Base-by-base conservation (phyloP, 2,329 filamentous ascomycete genomes). In the Colletotrichum echinochloae region DNA sequence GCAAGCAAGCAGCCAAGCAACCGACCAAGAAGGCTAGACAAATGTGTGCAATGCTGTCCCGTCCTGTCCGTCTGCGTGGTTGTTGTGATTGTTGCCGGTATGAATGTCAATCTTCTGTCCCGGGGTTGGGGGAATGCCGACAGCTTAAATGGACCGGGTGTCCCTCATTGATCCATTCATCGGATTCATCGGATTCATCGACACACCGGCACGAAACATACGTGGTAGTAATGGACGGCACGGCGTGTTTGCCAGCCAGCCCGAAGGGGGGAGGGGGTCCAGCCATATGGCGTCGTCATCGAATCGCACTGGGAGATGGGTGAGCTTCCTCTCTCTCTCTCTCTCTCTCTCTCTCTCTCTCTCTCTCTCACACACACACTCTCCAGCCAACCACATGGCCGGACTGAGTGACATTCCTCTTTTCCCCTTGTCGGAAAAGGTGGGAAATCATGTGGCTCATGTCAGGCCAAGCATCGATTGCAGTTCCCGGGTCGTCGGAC, bases 281-380 rank as follows among this genome's bases (percentile, higher is more conserved):
- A n/a, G n/a, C n/a, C n/a, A n/a, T n/a, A n/a, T n/a, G 52, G 60
- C 55, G 51, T 68, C 65, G 65, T 68, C 65, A 68, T 68, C 65
- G 65, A 68, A 57, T 26, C 30, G 52, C 14, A 62, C 28, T 28
- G 20, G 18, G 23, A 16, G 9, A 23, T 41, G 39, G 26, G 12
- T 41, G 16, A 18, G 37, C 16, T 39, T 39, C 39, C 44, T 23
- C 54, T 26, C 8, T 35, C 11, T 26, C 7, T 41, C n/a, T 41
- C 2, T 23, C 11, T n/a, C n/a, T n/a, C n/a, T n/a, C n/a, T n/a
- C 16, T 39, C 16, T 18, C 44, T 23, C 54, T 26, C 8, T 35
- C 11, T 26, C 7, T 41, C n/a, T 41, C 2, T 23, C 11, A n/a
- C n/a, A n/a, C n/a, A n/a, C n/a, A n/a, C n/a, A n/a, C n/a, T n/a